A percentile compares a stretch with the other conserved stretches of the same genome.
Conservation (phyloP, 73 alveolate species). For the Blepharisma japonicum region DNA sequence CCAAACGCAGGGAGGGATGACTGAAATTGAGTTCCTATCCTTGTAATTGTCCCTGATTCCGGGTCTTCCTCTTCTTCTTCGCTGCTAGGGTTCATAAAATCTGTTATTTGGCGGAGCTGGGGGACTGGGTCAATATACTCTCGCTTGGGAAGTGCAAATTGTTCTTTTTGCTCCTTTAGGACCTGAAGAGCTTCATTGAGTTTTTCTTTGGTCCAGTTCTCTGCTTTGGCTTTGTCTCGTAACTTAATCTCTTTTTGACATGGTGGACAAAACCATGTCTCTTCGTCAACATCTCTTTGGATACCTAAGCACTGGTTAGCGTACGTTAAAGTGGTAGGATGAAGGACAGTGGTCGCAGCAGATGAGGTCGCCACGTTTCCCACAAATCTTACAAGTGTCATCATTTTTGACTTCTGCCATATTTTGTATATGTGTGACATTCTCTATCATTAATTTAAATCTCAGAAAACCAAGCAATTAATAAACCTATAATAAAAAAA, state of each 20-base stretch:
- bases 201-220: constrained; percentile 14
- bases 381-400: constrained; percentile 18
- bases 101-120: constrained; percentile 21
- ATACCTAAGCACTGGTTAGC: constrained; percentile 32
- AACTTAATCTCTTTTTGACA: constrained; percentile 17
- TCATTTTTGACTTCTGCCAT: constrained; percentile 18
- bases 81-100: constrained; percentile 2
- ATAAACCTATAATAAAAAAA: too few relatives aligned
- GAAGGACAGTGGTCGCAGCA: constrained; percentile 19
- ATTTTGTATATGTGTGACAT: neutral
- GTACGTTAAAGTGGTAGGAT: constrained; percentile 18
- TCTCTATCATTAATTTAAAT: neutral
- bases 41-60: constrained; percentile 13
- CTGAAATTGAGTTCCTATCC: constrained; percentile 3
- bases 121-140: constrained; percentile 26
- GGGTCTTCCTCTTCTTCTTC: constrained; percentile 27
- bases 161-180: neutral
- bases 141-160: constrained; percentile 14
- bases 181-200: neutral
- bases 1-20: neutral
- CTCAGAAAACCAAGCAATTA: too few relatives aligned
- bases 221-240: neutral
- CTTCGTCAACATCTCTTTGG: constrained; percentile 9
- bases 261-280: constrained; percentile 20
- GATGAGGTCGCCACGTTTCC: constrained; percentile 23